phyloP scores from a whole-genome alignment of 2,329 filamentous ascomycete species.

The Sclerotinia nivalis region DNA sequence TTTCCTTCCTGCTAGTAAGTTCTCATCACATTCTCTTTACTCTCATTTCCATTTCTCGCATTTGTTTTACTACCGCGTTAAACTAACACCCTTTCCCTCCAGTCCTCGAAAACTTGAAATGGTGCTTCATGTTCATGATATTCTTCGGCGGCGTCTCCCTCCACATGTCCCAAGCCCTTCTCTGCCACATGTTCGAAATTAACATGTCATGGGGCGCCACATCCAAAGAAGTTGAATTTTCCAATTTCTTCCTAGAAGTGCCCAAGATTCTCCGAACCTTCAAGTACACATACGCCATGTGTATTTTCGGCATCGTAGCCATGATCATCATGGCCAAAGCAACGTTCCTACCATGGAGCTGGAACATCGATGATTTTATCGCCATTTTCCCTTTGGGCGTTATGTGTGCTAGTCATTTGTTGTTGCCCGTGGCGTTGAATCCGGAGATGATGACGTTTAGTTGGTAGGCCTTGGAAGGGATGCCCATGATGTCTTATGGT shows the following conservation, averaged over 20 bases:
- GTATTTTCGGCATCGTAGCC: constrained; percentile 1
- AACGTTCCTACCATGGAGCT: constrained; percentile 20
- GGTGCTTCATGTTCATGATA: constrained; percentile 42
- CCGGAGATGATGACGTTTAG: constrained; percentile 25
- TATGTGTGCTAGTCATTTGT: constrained; percentile 19
- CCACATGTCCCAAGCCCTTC: constrained; percentile 74
- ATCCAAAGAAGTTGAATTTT: constrained; percentile 68
- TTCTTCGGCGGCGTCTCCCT: constrained; percentile 82
- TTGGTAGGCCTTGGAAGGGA: neutral
- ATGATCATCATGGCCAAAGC: constrained; percentile 21
- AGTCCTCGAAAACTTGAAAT: constrained; percentile 26
- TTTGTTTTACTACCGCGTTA: neutral
- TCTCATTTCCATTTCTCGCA: neutral
- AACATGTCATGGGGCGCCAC: constrained; percentile 85
- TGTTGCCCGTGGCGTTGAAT: constrained; percentile 21
- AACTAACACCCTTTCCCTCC: neutral
- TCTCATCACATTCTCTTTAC: neutral
- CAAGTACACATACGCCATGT: constrained; percentile 23
- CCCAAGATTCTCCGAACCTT: constrained; percentile 20
- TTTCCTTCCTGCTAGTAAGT: constrained; percentile 49
- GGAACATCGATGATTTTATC: constrained; percentile 19
- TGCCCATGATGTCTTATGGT: neutral
- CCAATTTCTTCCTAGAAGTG: constrained; percentile 26
- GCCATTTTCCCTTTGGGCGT: constrained; percentile 18
- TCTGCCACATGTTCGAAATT: constrained; percentile 79